phyloP scores from a whole-genome alignment of 331 rosid species.

The Stylosanthes scabra region DNA sequence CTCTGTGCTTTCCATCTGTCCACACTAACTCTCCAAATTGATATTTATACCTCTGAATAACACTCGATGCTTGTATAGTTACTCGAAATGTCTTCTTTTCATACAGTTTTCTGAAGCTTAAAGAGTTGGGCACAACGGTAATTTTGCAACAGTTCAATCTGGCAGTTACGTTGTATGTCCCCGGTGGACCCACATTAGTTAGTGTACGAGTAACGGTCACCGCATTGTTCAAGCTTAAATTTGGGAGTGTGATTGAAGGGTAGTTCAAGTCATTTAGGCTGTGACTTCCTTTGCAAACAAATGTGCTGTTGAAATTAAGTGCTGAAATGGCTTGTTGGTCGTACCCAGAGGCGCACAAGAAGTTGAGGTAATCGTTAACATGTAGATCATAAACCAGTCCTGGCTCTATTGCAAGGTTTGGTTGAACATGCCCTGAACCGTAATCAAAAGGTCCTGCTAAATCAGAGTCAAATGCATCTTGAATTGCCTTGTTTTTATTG shows the following conservation, averaged over 20 bases:
- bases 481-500: conserved; percentile 33
- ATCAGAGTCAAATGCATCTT: conserved; percentile 30
- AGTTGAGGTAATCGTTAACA: conserved; percentile 42
- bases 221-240: background rate
- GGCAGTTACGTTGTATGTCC: conserved; percentile 37
- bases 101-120: too few relatives aligned
- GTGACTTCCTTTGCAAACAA: conserved; percentile 28
- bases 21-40: too few relatives aligned
- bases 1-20: too few relatives aligned
- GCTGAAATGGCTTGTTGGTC: conserved; percentile 38
- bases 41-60: too few relatives aligned
- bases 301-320: conserved; percentile 33
- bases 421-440: conserved; percentile 47
- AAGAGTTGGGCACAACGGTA: too few relatives aligned
- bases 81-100: too few relatives aligned
- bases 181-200: conserved; percentile 55
- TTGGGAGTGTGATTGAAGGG: conserved; percentile 48
- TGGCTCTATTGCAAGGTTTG: conserved; percentile 41
- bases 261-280: conserved; percentile 39
- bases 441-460: conserved; percentile 37
- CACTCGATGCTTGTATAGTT: too few relatives aligned
- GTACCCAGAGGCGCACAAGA: conserved; percentile 47
- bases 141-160: too few relatives aligned
- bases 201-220: conserved; percentile 33
- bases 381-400: conserved; percentile 45